phyloP scores from a whole-genome alignment of 2,329 filamentous ascomycete genomes.

The Fusarium mexicanum region DNA sequence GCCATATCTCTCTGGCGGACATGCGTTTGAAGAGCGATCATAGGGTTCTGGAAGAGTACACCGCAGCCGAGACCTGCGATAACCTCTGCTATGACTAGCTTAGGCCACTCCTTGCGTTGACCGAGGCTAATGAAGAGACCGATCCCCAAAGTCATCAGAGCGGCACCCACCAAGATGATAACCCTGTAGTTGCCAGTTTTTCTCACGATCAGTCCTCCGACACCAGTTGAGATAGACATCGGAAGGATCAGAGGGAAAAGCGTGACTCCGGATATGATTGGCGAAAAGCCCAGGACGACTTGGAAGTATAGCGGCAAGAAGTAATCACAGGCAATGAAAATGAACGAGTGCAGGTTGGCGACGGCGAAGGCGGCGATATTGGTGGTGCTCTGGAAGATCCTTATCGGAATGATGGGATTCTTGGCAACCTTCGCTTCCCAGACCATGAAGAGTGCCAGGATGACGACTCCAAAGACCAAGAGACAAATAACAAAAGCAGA shows the following conservation, averaged over 20 bases:
- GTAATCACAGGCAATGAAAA: conserved; percentile 81
- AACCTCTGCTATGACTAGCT: conserved; percentile 68
- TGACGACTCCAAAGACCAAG: conserved; percentile 75
- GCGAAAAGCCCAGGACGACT: conserved; percentile 71
- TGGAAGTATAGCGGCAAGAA: conserved; percentile 89
- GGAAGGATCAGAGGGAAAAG: conserved; percentile 76
- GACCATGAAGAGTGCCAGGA: conserved; percentile 72
- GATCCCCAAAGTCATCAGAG: conserved; percentile 70
- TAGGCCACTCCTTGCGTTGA: conserved; percentile 60
- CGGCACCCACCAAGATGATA: conserved; percentile 66
- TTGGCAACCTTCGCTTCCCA: conserved; percentile 77
- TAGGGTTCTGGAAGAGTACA: conserved; percentile 73
- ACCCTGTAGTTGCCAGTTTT: conserved; percentile 72
- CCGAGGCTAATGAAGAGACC: conserved; percentile 71
- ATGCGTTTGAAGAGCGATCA: conserved; percentile 74
- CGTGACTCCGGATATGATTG: conserved; percentile 78
- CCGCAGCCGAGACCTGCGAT: conserved; percentile 72
- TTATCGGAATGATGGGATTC: conserved; percentile 80
- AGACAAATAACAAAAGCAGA: conserved; percentile 80
- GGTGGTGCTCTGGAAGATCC: conserved; percentile 72
- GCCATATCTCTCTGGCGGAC: conserved; percentile 71
- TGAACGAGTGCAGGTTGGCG: conserved; percentile 77
- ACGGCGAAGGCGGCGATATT: conserved; percentile 73
- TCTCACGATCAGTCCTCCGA: conserved; percentile 64
- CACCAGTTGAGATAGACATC: conserved; percentile 69